Conservation (phyloP, 495 filamentous ascomycete species). For the Xylaria nigripes region DNA sequence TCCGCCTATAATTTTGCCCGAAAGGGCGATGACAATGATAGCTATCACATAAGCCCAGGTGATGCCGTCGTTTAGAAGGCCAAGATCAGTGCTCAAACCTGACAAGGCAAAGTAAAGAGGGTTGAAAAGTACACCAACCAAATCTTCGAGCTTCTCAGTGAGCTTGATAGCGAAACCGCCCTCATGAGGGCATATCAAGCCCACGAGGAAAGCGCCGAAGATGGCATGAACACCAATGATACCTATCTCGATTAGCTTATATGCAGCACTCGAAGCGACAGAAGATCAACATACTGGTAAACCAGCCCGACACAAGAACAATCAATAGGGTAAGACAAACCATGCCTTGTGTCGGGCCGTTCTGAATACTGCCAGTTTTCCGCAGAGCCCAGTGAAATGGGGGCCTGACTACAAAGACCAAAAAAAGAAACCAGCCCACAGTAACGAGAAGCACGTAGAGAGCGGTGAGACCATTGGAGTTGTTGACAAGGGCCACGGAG, state of each 20-base stretch:
- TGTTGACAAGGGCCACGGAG: conserved; percentile 91
- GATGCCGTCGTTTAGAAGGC: conserved; percentile 70
- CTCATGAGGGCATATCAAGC: conserved; percentile 88
- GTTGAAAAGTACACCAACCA: conserved; percentile 80
- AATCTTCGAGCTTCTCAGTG: conserved; percentile 93
- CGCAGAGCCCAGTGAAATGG: conserved; percentile 67
- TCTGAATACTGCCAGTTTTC: conserved; percentile 69
- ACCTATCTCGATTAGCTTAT: conserved; percentile 30
- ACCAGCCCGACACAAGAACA: conserved; percentile 78
- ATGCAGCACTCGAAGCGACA: background rate
- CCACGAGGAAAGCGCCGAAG: conserved; percentile 71
- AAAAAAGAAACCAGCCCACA: conserved; percentile 67
- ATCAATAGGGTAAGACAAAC: conserved; percentile 76
- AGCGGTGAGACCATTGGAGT: conserved; percentile 72
- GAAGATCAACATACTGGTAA: conserved; percentile 52
- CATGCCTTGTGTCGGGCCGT: conserved; percentile 83
- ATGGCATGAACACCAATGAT: conserved; percentile 65
- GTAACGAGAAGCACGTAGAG: conserved; percentile 77
- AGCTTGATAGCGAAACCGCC: conserved; percentile 91
- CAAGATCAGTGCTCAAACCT: conserved; percentile 82
- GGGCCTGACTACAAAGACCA: conserved; percentile 68
- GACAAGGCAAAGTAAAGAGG: conserved; percentile 95
- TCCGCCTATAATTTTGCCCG: conserved; percentile 79
- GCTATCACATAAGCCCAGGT: conserved; percentile 91
- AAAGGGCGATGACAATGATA: conserved; percentile 74